A percentile compares a stretch with the other conserved stretches of the same genome.
Conservation (phyloP, 1,284 basidiomycete species). For the Ceratobasidium sp. region DNA sequence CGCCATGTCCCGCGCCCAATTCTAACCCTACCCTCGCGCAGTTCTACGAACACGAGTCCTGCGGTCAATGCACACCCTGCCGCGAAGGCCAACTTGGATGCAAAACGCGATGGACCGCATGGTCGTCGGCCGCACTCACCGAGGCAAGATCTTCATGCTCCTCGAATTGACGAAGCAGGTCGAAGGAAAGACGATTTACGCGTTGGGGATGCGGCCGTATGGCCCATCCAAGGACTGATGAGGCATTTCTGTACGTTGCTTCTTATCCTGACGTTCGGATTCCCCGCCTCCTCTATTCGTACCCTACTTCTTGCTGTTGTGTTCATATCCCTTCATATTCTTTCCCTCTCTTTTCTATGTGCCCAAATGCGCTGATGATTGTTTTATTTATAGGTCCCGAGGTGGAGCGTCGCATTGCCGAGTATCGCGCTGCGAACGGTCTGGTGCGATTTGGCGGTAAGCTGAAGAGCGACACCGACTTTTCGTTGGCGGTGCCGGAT, state of each 20-base stretch:
- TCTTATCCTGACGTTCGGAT: neutral
- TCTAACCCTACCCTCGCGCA: constrained; percentile 52
- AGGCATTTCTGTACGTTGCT: constrained; percentile 84
- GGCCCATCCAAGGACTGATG: constrained; percentile 98
- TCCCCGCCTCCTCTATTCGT: neutral
- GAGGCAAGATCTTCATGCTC: constrained; percentile 97
- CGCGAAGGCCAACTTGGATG: constrained; percentile 97
- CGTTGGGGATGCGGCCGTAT: constrained; percentile 98
- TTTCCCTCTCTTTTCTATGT: too few species aligned
- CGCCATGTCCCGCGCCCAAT: constrained; percentile 20
- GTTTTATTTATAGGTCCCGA: constrained; percentile 67
- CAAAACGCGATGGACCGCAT: constrained; percentile 98
- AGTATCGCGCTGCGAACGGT: constrained; percentile 85
- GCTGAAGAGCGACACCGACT: constrained; percentile 79
- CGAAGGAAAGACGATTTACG: constrained; percentile 96
- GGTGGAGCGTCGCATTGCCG: constrained; percentile 87
- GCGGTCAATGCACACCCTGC: constrained; percentile 98
- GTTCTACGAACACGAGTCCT: constrained; percentile 99
- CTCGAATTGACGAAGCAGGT: constrained; percentile 91
- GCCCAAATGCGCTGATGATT: too few species aligned
- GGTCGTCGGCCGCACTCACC: constrained; percentile 89
- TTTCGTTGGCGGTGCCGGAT: constrained; percentile 82
- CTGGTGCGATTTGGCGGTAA: constrained; percentile 91
- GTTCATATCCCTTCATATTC: neutral
- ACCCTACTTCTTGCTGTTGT: constrained; percentile 48